A percentile compares a stretch with the other conserved stretches of the same genome.
phyloP scores from a whole-genome alignment of 2,329 filamentous ascomycete species.

The Colletotrichum cereale region DNA sequence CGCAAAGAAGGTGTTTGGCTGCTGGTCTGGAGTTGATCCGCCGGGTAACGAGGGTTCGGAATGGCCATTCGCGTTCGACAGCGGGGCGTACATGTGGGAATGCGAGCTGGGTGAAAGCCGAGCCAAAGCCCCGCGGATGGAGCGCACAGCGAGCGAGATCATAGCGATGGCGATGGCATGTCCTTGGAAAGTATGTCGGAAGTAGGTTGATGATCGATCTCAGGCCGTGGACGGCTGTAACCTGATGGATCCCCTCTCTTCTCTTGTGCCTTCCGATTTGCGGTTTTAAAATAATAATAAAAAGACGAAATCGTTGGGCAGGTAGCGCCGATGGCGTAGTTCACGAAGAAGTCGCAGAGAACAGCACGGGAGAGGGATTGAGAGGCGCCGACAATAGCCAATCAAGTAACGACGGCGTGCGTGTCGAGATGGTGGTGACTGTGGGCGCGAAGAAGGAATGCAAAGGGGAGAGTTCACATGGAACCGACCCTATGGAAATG shows the following conservation, averaged over 20 bases:
- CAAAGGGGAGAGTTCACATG: not conserved
- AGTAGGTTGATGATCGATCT: not conserved
- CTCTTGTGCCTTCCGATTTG: not conserved
- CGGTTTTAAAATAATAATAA: too few species aligned
- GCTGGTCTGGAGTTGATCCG: conserved; percentile 1
- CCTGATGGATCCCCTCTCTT: not conserved
- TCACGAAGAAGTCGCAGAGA: not conserved
- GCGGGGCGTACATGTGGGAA: conserved; percentile 20
- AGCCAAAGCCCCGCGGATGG: conserved; percentile 36
- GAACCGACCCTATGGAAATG: not conserved
- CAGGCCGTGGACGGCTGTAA: not conserved
- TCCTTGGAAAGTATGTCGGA: not conserved
- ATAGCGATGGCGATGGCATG: conserved; percentile 23
- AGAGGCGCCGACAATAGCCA: not conserved
- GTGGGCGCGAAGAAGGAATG: not conserved
- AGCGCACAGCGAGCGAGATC: conserved; percentile 40
- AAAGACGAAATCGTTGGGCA: not conserved
- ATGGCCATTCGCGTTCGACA: conserved; percentile 15
- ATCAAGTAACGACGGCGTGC: not conserved
- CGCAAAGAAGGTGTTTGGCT: conserved; percentile 16
- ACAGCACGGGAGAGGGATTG: not conserved
- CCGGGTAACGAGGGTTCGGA: conserved; percentile 22
- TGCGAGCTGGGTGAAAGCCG: conserved; percentile 27
- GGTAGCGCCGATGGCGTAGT: not conserved
- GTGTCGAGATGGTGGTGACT: not conserved